Evolutionary conservation across 257 asterid species (phyloP), one percentile per base, ranked within the genome.

Genomic region (Fraxinus anomala): DNA sequence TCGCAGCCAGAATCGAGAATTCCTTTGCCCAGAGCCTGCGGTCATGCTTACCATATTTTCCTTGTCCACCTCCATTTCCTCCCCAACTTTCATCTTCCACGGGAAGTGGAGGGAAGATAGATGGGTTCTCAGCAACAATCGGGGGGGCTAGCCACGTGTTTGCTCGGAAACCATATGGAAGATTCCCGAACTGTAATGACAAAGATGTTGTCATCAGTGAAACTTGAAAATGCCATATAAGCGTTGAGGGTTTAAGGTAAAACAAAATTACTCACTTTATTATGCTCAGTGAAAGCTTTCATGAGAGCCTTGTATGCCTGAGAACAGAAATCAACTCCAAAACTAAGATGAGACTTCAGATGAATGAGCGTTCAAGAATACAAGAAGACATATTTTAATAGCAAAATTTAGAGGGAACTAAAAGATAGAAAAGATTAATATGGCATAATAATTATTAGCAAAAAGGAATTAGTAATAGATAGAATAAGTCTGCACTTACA

Each of bases 31-130:
- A 91, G 1, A 81, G 90, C 73, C 93, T 80, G 73, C 66, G 26
- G 81, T 87, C 90, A 39, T 88, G 85, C 80, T 85, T 84, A 34
- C 87, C 89, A 3, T 83, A 88, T 85, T 89, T 81, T 40, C 97
- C 93, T 71, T 85, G 95, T 21, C 97, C 97, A 31, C 97, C 97
- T 37, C 97, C 97, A 82, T 86, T 87, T 79, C 97, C 97, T 74
- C 95, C 95, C 97, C 97, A 91, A 36, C 86, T 87, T 80, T 89
- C 92, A 72, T 91, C 97, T 80, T 91, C 97, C 28, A 82, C 75
- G 0, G 97, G 97, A 76, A 91, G 88, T 31, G 89, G 89, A 74
- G 93, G 91, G 76, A 91, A 91, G 49, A 49, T 49, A 0, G 87
- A 90, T 24, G 91, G 92, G 61, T 77, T 86, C 80, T 90, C 95